A percentile compares a stretch with the other conserved stretches of the same genome.
phyloP scores from a whole-genome alignment of 169 alveolate genomes.

The Toxoplasma gondii region DNA sequence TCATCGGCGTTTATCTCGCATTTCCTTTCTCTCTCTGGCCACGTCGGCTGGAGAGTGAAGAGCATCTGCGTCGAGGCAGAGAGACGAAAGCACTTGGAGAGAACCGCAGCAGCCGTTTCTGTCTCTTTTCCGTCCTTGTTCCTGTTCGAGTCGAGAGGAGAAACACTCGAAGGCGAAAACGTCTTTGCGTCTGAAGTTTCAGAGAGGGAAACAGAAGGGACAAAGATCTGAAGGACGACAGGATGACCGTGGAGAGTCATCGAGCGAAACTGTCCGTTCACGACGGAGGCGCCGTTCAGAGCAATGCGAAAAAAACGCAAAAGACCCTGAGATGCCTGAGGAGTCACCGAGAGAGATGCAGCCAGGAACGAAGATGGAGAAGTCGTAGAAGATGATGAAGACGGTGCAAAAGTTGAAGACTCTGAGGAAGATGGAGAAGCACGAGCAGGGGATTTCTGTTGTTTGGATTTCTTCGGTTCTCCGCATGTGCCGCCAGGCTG shows the following conservation, averaged over 20 bases:
- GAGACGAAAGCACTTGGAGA: background rate
- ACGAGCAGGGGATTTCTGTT: background rate
- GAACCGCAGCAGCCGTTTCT: background rate
- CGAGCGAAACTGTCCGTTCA: background rate
- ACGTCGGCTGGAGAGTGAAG: background rate
- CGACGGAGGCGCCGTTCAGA: background rate
- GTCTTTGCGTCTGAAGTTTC: background rate
- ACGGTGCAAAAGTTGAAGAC: background rate
- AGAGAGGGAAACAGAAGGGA: background rate
- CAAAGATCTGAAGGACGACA: background rate
- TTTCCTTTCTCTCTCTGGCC: background rate
- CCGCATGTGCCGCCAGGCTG: background rate
- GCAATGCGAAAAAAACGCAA: background rate
- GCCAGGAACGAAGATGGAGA: background rate
- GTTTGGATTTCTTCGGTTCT: background rate
- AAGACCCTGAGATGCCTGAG: background rate
- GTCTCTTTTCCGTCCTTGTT: background rate
- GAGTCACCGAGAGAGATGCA: background rate
- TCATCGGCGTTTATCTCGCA: background rate
- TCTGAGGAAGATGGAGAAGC: background rate
- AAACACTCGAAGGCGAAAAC: background rate
- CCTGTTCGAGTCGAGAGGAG: background rate
- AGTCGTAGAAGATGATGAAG: background rate
- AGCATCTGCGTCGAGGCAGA: background rate
- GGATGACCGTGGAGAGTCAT: conserved; percentile 22